These are phyloP conservation scores for Xylaria arbuscula DNA, from an alignment of 2,329 filamentous ascomycete genomes.

Conservation along the genomic window DNA sequence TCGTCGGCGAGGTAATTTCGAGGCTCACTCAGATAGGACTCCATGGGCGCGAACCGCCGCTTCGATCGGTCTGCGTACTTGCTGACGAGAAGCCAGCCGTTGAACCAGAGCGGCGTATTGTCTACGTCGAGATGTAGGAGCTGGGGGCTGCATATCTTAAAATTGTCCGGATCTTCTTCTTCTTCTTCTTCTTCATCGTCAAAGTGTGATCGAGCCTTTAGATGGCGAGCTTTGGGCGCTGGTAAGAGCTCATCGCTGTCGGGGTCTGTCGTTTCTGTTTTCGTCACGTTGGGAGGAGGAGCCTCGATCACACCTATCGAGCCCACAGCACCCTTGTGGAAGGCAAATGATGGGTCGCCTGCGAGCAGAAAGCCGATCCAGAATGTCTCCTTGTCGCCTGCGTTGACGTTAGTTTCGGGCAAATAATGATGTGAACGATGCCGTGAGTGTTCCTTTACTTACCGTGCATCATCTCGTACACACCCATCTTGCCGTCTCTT, in stretches of 20 bases:
- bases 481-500: constrained; percentile 53
- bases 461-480: constrained; percentile 61
- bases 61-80: constrained; percentile 55
- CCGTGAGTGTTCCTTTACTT: constrained; percentile 30
- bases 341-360: constrained; percentile 56
- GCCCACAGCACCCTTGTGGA: constrained; percentile 55
- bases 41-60: constrained; percentile 52
- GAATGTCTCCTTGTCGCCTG: constrained; percentile 61
- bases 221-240: background rate
- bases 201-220: background rate
- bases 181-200: background rate
- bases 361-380: constrained; percentile 61
- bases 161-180: constrained; percentile 39
- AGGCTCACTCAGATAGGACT: constrained; percentile 51
- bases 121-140: constrained; percentile 57
- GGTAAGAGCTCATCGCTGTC: background rate
- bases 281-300: background rate
- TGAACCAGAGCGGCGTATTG: constrained; percentile 59
- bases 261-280: background rate
- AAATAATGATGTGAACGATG: background rate
- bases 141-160: constrained; percentile 58
- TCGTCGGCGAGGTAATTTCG: constrained; percentile 35
- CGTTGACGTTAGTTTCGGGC: constrained; percentile 15
- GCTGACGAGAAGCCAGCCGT: constrained; percentile 57
- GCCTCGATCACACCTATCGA: constrained; percentile 49